phyloP scores from a whole-genome alignment of 768 basidiomycete genomes.

The Cubamyces lactineus region DNA sequence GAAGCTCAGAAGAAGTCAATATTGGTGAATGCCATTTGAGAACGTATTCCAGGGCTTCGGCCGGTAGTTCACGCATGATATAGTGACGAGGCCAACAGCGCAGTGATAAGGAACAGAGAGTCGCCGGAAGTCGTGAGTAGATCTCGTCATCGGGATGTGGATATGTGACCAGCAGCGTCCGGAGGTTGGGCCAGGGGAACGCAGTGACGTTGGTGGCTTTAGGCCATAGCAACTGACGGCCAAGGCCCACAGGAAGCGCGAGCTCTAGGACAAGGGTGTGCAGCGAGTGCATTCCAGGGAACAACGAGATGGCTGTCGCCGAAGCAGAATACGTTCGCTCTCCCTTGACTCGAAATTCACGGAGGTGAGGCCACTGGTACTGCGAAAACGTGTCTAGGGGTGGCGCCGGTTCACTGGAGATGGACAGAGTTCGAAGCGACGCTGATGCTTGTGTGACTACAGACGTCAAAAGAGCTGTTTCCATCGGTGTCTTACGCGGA shows the following conservation, averaged over 20 bases:
- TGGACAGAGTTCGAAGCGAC: too few species aligned
- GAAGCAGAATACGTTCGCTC: too few species aligned
- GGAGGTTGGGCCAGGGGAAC: not conserved
- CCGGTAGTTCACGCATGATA: not conserved
- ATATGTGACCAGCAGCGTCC: not conserved
- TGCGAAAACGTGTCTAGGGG: too few species aligned
- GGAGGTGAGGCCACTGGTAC: too few species aligned
- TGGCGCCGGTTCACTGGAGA: too few species aligned
- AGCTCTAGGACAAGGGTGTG: not conserved
- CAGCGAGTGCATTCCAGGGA: too few species aligned
- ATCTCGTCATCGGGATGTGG: slow-evolving; percentile 3
- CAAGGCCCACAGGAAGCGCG: not conserved
- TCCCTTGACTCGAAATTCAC: too few species aligned
- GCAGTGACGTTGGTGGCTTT: too few species aligned
- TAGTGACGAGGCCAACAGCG: slow-evolving; percentile 6
- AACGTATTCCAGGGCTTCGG: not conserved
- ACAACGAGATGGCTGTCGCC: too few species aligned
- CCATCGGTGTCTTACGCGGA: too few species aligned
- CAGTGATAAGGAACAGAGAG: not conserved
- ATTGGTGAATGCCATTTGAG: not conserved
- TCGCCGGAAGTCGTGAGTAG: not conserved
- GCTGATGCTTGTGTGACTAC: too few species aligned
- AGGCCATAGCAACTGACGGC: not conserved
- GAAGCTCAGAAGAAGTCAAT: not conserved
- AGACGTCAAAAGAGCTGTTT: too few species aligned